phyloP scores from a whole-genome alignment of 2,329 filamentous ascomycete species.

The Teratosphaeria zuluensis region DNA sequence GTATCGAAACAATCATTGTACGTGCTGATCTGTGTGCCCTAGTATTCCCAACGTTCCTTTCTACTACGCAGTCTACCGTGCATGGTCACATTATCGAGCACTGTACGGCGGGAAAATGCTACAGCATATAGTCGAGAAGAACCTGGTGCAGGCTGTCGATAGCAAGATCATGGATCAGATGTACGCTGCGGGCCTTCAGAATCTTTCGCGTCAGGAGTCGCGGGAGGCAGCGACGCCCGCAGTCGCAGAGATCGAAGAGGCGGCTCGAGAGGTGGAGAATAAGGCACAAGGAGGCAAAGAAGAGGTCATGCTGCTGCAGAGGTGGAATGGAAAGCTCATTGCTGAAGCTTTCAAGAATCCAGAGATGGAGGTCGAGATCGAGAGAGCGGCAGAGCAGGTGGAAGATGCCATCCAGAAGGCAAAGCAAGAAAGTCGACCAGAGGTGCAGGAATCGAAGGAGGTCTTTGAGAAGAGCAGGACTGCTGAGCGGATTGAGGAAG shows the following conservation, averaged over 20 bases:
- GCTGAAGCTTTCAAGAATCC: conserved; percentile 40
- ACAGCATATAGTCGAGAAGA: conserved; percentile 67
- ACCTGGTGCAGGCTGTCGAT: conserved; percentile 56
- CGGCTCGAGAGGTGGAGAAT: conserved; percentile 30
- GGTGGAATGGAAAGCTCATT: conserved; percentile 43
- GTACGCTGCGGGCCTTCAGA: conserved; percentile 50
- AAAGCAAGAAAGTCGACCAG: background rate
- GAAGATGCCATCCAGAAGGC: conserved; percentile 15
- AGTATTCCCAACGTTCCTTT: conserved; percentile 91
- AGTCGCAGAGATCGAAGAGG: conserved; percentile 27
- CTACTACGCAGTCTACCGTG: conserved; percentile 87
- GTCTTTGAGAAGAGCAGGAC: background rate
- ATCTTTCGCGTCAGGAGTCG: conserved; percentile 31
- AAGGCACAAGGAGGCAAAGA: conserved; percentile 31
- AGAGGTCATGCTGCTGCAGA: conserved; percentile 40
- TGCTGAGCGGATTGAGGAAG: background rate
- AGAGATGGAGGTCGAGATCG: conserved; percentile 46
- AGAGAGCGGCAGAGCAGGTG: conserved; percentile 43
- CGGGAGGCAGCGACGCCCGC: conserved; percentile 30
- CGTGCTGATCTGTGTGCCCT: conserved; percentile 6
- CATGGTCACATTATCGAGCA: conserved; percentile 87
- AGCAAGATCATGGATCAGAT: conserved; percentile 63
- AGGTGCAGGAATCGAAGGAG: background rate
- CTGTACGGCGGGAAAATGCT: conserved; percentile 76
- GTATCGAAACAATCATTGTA: background rate